Base-by-base conservation (phyloP, 371 early-diverging fungal genomes). In the Haplosporangium sp. region DNA sequence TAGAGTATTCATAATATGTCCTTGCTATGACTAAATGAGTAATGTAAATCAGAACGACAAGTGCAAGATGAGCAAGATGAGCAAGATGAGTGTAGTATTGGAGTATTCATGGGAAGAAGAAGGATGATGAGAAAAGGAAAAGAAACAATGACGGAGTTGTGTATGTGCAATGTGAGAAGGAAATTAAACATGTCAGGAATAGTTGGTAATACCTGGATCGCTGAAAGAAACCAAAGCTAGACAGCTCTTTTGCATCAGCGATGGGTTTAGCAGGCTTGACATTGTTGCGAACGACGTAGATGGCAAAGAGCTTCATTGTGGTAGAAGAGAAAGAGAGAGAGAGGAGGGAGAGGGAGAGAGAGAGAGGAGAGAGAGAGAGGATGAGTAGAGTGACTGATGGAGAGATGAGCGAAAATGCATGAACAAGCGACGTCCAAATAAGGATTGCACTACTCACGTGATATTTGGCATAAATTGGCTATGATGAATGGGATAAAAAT, bases 141-240 rank as follows among this genome's bases (percentile, higher is more conserved):
- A 27, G 27, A 27, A 27, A 27, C 27, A 27, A 27, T 27, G 27
- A 1, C 27, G 27, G 27, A 27, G 27, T 27, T 27, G 45, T 10
- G 42, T 15, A 13, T 34, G 7, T 34, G 3, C 5, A 47, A 52
- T 27, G 40, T 15, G 62, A 3, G 53, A 40, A 47, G n/a, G n/a
- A 4, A 13, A 11, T 13, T 6, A 7, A 42, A 65, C 27, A 27
- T 27, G 27, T 27, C 27, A 27, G 45, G 58, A 65, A 58, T 15
- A 57, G 47, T 47, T 47, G 27, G 17, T 61, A 19, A 69, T 89
- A 94, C 96, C 93, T 92, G 64, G 91, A 86, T 58, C 96, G 92
- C 85, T 96, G 94, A 79, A 97, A 97, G 84, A 89, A 96, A 59
- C 95, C 92, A 86, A 96, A 97, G 63, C 92, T 89, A 42, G 93